Percentiles rank a stretch among this genome's conserved stretches.
phyloP scores from a whole-genome alignment of 176 grass and related monocot species.

The Oryza nivara region DNA sequence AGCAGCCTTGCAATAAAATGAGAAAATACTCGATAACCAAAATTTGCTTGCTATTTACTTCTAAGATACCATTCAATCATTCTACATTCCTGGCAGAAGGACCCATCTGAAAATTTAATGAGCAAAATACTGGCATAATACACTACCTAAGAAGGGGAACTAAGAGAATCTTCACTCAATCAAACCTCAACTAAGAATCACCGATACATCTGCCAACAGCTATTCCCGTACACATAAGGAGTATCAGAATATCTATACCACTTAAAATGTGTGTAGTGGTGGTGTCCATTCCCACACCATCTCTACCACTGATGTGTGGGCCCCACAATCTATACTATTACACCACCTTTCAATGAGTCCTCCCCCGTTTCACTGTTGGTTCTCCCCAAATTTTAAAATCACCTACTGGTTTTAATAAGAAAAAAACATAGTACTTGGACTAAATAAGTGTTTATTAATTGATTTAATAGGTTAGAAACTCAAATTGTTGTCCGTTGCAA shows the following conservation, averaged over 20 bases:
- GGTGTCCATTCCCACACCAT: too few species aligned
- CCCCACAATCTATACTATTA: too few species aligned
- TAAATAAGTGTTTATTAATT: too few species aligned
- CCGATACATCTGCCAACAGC: neutral
- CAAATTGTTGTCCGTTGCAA: too few species aligned
- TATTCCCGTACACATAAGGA: neutral
- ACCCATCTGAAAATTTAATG: conserved; percentile 28
- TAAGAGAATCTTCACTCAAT: neutral
- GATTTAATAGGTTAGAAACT: too few species aligned
- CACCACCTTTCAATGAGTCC: too few species aligned
- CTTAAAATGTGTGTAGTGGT: too few species aligned
- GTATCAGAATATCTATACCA: neutral
- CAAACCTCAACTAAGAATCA: neutral
- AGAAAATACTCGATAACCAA: conserved; percentile 10
- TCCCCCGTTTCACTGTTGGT: too few species aligned
- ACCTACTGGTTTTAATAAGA: too few species aligned
- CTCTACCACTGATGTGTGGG: too few species aligned
- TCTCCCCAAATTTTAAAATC: too few species aligned
- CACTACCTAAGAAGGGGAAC: conserved; percentile 33
- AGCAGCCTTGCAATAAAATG: conserved; percentile 18
- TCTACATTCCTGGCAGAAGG: conserved; percentile 31
- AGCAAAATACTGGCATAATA: conserved; percentile 19
- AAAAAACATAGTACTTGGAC: too few species aligned
- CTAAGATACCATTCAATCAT: conserved; percentile 31
- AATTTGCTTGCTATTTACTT: conserved; percentile 3